phyloP scores from a whole-genome alignment of 345 rosid species.

The Corymbia maculata region DNA sequence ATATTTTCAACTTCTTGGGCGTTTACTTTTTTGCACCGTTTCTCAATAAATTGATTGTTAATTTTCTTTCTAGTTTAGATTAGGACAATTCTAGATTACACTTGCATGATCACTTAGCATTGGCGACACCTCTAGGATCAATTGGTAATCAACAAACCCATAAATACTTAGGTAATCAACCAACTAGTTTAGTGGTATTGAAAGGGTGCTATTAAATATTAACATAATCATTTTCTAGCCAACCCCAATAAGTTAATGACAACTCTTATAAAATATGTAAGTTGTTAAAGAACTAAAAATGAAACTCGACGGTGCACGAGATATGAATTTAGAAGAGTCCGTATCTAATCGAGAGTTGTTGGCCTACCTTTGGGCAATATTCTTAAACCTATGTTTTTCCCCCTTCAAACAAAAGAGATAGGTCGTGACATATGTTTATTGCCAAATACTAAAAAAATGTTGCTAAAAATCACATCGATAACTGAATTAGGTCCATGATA shows the following conservation, averaged over 20 bases:
- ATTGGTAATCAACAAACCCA: too few species aligned
- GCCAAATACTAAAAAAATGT: background rate
- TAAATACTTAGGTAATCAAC: background rate
- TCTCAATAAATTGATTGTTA: background rate
- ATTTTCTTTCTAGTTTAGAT: too few species aligned
- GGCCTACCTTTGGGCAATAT: slow-evolving; percentile 69
- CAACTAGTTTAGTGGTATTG: background rate
- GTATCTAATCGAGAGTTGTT: fast-evolving
- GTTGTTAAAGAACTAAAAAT: background rate
- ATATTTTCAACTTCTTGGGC: background rate
- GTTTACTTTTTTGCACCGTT: background rate
- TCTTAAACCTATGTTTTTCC: too few species aligned
- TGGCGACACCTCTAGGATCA: too few species aligned
- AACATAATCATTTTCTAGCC: background rate
- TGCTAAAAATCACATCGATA: background rate
- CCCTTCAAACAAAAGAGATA: background rate
- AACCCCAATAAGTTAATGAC: background rate
- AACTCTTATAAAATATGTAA: fast-evolving
- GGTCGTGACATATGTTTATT: background rate
- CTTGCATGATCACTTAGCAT: background rate
- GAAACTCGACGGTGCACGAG: background rate
- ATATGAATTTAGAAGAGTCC: background rate
- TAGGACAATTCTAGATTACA: background rate
- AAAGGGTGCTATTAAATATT: background rate
- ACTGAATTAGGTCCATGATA: background rate